Evolutionary conservation across 768 basidiomycete genomes (phyloP).

Genomic region (Naganishia randhawae): DNA sequence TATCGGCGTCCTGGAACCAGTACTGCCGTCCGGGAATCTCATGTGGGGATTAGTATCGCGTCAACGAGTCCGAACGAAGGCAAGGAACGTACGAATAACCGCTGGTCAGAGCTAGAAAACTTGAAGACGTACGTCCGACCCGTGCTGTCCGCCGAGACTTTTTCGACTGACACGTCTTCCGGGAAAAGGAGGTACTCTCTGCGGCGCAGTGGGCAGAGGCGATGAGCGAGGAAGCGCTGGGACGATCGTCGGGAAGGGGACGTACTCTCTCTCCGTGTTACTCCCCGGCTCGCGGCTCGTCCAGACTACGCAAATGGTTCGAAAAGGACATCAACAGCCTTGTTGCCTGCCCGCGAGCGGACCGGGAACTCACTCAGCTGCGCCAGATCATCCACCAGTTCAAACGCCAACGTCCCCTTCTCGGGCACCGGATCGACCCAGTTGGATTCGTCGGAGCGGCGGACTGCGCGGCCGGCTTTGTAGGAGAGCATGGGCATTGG

Average conservation of each 20-base stretch:
- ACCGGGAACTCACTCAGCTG: slow-evolving; percentile 61
- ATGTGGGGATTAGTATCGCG: background rate
- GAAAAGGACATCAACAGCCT: slow-evolving; percentile 59
- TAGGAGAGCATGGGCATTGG: slow-evolving; percentile 67
- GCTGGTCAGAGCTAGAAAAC: slow-evolving; percentile 83
- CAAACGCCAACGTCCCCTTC: slow-evolving; percentile 44
- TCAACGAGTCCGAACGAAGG: background rate
- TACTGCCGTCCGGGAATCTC: slow-evolving; percentile 32
- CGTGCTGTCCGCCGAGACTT: slow-evolving; percentile 63
- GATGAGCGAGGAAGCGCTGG: slow-evolving; percentile 9
- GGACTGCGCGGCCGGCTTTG: slow-evolving; percentile 40
- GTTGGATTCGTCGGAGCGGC: slow-evolving; percentile 39
- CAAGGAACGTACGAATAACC: slow-evolving; percentile 69
- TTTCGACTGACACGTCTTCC: slow-evolving; percentile 73
- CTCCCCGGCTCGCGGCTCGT: slow-evolving; percentile 34
- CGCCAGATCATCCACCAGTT: slow-evolving; percentile 43
- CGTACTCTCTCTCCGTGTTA: slow-evolving; percentile 39
- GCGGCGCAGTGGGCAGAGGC: background rate
- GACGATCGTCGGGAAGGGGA: background rate
- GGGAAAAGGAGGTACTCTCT: slow-evolving; percentile 87
- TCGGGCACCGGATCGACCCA: slow-evolving; percentile 47
- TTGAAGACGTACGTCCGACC: slow-evolving; percentile 82
- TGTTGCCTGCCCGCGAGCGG: slow-evolving; percentile 50
- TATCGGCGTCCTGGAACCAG: slow-evolving; percentile 45
- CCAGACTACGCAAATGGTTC: slow-evolving; percentile 31